Evolutionary conservation across 2,329 filamentous ascomycete genomes (phyloP), one percentile per base, ranked within the genome.

Genomic region (Sporothrix curviconia): DNA sequence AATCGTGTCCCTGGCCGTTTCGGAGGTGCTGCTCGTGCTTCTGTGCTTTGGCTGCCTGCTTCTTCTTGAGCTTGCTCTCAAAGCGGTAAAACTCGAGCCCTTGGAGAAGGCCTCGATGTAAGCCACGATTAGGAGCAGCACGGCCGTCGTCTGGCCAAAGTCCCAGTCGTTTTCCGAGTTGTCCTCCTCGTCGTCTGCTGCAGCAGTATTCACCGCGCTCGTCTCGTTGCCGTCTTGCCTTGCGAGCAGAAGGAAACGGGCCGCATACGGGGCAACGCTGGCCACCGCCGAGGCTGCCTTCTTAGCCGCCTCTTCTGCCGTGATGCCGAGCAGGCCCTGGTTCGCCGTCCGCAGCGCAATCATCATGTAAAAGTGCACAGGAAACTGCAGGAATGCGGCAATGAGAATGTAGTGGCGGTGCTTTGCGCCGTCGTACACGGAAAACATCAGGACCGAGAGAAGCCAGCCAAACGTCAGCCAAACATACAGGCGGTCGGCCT

Each of bases 301-400:
- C n/a, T n/a, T n/a, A n/a, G n/a, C n/a, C n/a, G n/a, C n/a, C 12
- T 53, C 37, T 4, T 44, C 30, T 3, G 34, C 25, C 7, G 47
- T 44, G 3, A 43, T 19, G 7, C 56, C 56, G 19, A 56, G 43
- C 17, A 62, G 61, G n/a, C 61, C 61, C 34, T 66, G 61, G 60
- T 69, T 70, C 12, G 66, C 67, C 25, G 63, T 57, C 14, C 68
- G 63, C 49, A 70, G 60, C 9, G 65, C 65, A 47, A 70, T 61
- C 32, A 66, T 63, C 62, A 69, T 68, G 61, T 70, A 70, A 4
- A 70, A 59, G 47, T 70, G 68, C 15, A 70, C 54, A 8, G 65
- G 66, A 59, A 68, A 69, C 56, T 70, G 67, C 30, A 69, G 34
- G 17, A 65, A 61, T 1, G 66, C 63, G 4, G 65, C 56, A 4